phyloP scores from a whole-genome alignment of 108 stramenopile genomes.

The Craspedostauros australis region DNA sequence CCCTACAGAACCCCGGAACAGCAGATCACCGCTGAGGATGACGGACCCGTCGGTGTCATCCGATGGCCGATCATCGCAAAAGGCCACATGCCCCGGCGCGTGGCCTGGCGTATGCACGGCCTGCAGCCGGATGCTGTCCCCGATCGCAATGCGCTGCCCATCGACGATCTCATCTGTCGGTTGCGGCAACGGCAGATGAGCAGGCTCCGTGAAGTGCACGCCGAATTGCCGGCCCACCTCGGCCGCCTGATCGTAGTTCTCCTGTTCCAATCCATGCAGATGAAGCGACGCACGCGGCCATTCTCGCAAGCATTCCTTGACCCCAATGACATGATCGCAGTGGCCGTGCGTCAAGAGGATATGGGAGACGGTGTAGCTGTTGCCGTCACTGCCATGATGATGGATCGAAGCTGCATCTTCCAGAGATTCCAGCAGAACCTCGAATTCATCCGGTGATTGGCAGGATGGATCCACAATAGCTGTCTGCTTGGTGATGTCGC shows the following conservation, averaged over 20 bases:
- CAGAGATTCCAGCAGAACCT: slow-evolving; percentile 10
- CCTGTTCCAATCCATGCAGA: slow-evolving; percentile 23
- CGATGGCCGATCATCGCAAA: slow-evolving; percentile 11
- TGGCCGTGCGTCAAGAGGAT: slow-evolving; percentile 29
- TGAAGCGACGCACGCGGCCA: slow-evolving; percentile 23
- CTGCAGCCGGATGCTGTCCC: slow-evolving; percentile 14
- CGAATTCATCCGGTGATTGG: slow-evolving; percentile 8
- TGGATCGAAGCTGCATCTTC: too few relatives aligned
- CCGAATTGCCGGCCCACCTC: slow-evolving; percentile 13
- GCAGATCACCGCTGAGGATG: slow-evolving; percentile 23
- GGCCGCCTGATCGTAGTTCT: slow-evolving; percentile 11
- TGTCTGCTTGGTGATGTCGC: slow-evolving; percentile 9
- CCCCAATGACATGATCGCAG: slow-evolving; percentile 22
- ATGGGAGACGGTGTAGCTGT: too few relatives aligned
- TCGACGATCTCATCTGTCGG: slow-evolving; percentile 24
- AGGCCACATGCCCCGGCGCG: slow-evolving; percentile 28
- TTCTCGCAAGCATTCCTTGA: slow-evolving; percentile 2
- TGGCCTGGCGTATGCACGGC: slow-evolving; percentile 34
- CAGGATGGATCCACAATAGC: slow-evolving; percentile 24
- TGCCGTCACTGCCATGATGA: background rate
- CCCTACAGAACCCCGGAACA: slow-evolving; percentile 36
- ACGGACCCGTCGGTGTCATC: slow-evolving; percentile 12
- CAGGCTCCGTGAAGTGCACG: too few relatives aligned
- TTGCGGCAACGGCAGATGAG: slow-evolving; percentile 22
- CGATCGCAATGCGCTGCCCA: slow-evolving; percentile 11